Evolutionary conservation across 2,329 filamentous ascomycete species (phyloP).

Genomic region (Endothia cerciana): DNA sequence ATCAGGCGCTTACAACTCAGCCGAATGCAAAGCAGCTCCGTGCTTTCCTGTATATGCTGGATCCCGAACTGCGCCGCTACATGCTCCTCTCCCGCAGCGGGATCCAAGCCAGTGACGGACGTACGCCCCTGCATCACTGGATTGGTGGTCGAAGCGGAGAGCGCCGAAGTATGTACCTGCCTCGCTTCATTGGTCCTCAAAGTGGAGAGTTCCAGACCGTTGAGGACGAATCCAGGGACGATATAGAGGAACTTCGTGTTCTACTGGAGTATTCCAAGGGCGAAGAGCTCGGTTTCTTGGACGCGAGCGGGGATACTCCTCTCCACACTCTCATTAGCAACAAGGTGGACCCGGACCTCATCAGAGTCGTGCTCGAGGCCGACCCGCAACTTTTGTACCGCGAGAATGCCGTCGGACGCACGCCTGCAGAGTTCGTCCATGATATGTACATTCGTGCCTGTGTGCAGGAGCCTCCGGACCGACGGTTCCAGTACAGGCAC

Average conservation of each 20-base stretch:
- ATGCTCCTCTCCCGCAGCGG: conserved; percentile 64
- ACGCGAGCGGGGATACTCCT: conserved; percentile 67
- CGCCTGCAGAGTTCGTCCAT: conserved; percentile 69
- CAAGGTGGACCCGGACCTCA: conserved; percentile 40
- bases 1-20: conserved; percentile 51
- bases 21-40: conserved; percentile 44
- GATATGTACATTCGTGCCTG: conserved; percentile 54
- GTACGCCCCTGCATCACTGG: conserved; percentile 68
- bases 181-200: too few relatives aligned
- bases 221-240: not conserved
- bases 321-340: conserved; percentile 59
- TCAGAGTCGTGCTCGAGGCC: conserved; percentile 54
- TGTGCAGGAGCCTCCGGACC: conserved; percentile 29
- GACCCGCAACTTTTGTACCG: conserved; percentile 65
- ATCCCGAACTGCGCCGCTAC: conserved; percentile 56
- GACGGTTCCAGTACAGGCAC: not conserved
- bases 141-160: conserved; percentile 41
- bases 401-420: conserved; percentile 78
- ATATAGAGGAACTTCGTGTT: conserved; percentile 49
- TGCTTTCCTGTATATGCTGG: conserved; percentile 60
- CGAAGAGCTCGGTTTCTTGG: conserved; percentile 60
- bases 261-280: conserved; percentile 61
- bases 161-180: too few relatives aligned
- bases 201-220: not conserved
- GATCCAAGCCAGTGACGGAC: conserved; percentile 50